A percentile compares a stretch with the other conserved stretches of the same genome.
phyloP scores from a whole-genome alignment of 2,329 filamentous ascomycete species.

The Colletotrichum incanum region DNA sequence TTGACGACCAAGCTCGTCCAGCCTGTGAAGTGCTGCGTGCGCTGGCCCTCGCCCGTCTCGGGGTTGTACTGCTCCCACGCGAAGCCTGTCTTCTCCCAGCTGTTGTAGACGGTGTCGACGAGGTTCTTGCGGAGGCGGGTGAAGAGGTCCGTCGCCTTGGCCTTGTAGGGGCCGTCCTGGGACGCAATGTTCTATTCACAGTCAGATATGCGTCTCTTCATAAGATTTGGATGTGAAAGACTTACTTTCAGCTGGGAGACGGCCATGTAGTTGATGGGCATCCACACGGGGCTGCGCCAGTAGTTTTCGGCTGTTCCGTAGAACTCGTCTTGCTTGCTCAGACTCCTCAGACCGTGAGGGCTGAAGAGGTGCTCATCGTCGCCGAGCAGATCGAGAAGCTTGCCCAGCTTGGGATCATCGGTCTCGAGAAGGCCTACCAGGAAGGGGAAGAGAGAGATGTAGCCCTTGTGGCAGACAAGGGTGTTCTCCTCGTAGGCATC shows the following conservation, averaged over 20 bases:
- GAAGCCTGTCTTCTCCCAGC: slow-evolving; percentile 93
- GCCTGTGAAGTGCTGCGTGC: slow-evolving; percentile 97
- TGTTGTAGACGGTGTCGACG: slow-evolving; percentile 88
- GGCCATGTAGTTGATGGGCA: slow-evolving; percentile 95
- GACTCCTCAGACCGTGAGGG: slow-evolving; percentile 86
- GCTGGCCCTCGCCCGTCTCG: slow-evolving; percentile 91
- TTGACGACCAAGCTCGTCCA: slow-evolving; percentile 99
- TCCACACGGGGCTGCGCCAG: slow-evolving; percentile 95
- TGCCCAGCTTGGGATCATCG: slow-evolving; percentile 81
- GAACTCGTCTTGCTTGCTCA: slow-evolving; percentile 86
- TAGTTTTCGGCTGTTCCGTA: slow-evolving; percentile 97
- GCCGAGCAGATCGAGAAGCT: slow-evolving; percentile 82
- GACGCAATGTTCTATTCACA: slow-evolving; percentile 73
- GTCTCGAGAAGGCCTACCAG: slow-evolving; percentile 84
- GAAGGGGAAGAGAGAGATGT: slow-evolving; percentile 95
- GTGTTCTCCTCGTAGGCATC: slow-evolving; percentile 94
- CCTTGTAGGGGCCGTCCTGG: slow-evolving; percentile 77
- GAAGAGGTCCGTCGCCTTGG: slow-evolving; percentile 82
- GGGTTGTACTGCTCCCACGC: slow-evolving; percentile 99
- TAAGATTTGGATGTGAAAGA: slow-evolving; percentile 44
- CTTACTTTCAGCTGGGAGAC: slow-evolving; percentile 84
- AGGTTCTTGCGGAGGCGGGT: slow-evolving; percentile 84
- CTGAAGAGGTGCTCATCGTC: slow-evolving; percentile 93
- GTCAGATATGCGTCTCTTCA: background rate
- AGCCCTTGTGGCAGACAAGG: slow-evolving; percentile 96